Base-by-base conservation (phyloP, 2,329 filamentous ascomycete species). In the Aspergillus unguis region DNA sequence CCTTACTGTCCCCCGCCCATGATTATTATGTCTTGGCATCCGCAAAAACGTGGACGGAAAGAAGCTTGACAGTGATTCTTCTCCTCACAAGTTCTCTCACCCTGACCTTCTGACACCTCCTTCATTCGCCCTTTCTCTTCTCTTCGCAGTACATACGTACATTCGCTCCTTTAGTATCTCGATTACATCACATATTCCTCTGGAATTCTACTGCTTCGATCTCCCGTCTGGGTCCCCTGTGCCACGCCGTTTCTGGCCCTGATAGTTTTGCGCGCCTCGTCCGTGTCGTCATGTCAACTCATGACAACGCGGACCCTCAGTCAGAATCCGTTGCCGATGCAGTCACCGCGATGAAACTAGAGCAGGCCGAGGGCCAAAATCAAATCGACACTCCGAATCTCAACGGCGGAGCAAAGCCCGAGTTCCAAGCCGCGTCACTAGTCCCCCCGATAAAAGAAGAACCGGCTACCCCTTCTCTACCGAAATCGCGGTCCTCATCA, bases 251-350 rank as follows among this genome's bases (percentile, higher is more conserved):
- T 35, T 46, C 43, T 55, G 55, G 60, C 49, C 49, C 44, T 38
- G 47, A 58, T 58, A 58, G 51, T 53, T 41, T 52, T 58, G 59
- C 58, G 57, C 56, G 54, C 53, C 48, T 51, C 49, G 68, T 67
- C 64, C 64, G 62, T 66, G 65, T 71, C 68, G 70, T 71, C 69
- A 75, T 74, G 72, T 68, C 68, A 60, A 58, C 64, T 62, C 68
- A 72, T 71, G 71, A 68, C 66, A 62, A 67, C 62, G 68, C 70
- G 62, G 71, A 73, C 65, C 62, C 58, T 58, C 66, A 68, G 56
- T 56, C 65, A 60, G 65, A 68, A 59, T 60, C 62, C 28, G 65
- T 67, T 62, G 62, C 62, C 49, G 60, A 68, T 61, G 70, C 66
- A 43, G 65, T 69, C 59, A 72, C 65, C 55, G 67, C 65, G 48